Conservation (phyloP, 2,329 filamentous ascomycete genomes). For the Sporothrix phasma region DNA sequence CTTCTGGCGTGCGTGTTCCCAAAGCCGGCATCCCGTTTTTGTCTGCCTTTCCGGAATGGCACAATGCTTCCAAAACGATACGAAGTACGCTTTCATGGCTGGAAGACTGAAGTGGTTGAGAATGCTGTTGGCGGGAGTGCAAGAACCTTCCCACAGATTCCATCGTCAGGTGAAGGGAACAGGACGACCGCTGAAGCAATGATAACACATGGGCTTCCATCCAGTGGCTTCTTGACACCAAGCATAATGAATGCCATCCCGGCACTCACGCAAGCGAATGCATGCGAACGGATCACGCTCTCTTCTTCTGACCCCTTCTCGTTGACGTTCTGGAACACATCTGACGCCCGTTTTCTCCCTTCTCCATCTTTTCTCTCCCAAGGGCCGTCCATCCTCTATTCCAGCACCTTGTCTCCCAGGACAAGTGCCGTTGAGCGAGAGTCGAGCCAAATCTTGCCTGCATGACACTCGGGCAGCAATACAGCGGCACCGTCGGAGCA, state of each 20-base stretch:
- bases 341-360: background rate
- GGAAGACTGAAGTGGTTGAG: no score
- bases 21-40: background rate
- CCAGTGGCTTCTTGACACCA: background rate
- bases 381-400: background rate
- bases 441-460: background rate
- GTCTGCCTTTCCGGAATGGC: background rate
- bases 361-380: background rate
- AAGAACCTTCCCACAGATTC: background rate
- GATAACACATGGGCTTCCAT: background rate
- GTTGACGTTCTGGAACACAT: background rate
- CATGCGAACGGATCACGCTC: no score
- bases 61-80: no score
- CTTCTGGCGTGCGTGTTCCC: background rate
- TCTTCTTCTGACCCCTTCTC: background rate
- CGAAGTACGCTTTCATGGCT: no score
- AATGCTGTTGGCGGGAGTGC: no score
- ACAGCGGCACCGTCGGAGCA: background rate
- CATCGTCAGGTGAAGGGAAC: background rate
- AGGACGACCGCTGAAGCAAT: background rate
- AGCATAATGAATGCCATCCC: background rate
- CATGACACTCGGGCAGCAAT: conserved; percentile 3
- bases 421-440: background rate
- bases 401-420: background rate
- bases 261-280: background rate